Evolutionary conservation across 2,329 filamentous ascomycete species (phyloP).

Genomic region (Monilinia fructicola): DNA sequence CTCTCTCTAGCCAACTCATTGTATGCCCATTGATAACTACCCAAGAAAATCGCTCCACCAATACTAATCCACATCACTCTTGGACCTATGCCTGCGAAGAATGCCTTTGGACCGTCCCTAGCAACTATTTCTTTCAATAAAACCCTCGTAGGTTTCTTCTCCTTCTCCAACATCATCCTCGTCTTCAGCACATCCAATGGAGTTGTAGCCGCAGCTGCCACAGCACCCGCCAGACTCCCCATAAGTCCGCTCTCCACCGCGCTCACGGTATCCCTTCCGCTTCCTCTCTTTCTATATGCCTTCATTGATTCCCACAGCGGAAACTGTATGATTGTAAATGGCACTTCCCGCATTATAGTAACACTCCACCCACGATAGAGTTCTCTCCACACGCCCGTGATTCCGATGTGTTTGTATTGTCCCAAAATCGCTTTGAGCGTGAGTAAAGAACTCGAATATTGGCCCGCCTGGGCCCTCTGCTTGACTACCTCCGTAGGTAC

Average conservation of each 20-base stretch:
- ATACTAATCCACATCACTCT: slow-evolving; percentile 92
- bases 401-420: slow-evolving; percentile 45
- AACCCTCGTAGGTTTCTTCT: slow-evolving; percentile 57
- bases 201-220: slow-evolving; percentile 86
- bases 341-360: slow-evolving; percentile 92
- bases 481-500: slow-evolving; percentile 97
- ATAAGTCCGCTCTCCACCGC: slow-evolving; percentile 81
- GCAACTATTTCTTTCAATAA: slow-evolving; percentile 65
- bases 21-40: slow-evolving; percentile 85
- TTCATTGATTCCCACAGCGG: slow-evolving; percentile 96
- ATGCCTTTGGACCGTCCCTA: slow-evolving; percentile 64
- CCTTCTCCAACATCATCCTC: slow-evolving; percentile 83
- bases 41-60: slow-evolving; percentile 90
- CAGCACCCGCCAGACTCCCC: slow-evolving; percentile 77
- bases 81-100: slow-evolving; percentile 76
- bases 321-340: slow-evolving; percentile 96
- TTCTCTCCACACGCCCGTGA: slow-evolving; percentile 69
- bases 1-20: slow-evolving; percentile 58
- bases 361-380: slow-evolving; percentile 90
- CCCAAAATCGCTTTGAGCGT: slow-evolving; percentile 70
- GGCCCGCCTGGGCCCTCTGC: slow-evolving; percentile 87
- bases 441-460: slow-evolving; percentile 67
- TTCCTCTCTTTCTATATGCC: slow-evolving; percentile 56
- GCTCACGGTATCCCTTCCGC: slow-evolving; percentile 52
- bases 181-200: slow-evolving; percentile 97